These are phyloP conservation scores for Phascolomyces articulosus DNA, from an alignment of 371 early-diverging fungal species.

Conservation along the genomic window DNA sequence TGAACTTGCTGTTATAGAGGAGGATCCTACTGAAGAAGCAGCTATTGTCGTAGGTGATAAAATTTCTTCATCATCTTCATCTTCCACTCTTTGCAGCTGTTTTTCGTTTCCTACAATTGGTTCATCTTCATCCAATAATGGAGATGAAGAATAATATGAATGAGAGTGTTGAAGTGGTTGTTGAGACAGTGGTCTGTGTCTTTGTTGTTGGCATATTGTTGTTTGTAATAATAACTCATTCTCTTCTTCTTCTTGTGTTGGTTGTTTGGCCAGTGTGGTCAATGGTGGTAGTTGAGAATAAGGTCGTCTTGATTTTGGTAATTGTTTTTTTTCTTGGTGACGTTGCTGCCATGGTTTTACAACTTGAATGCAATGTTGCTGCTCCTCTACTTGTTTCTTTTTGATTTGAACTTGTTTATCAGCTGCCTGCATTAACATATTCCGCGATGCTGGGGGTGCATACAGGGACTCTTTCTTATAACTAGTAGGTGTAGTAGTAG, in stretches of 20 bases:
- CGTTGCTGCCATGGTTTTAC: background rate
- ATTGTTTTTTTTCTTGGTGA: background rate
- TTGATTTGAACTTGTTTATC: background rate
- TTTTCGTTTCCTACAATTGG: too few species aligned
- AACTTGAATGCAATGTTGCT: constrained; percentile 6
- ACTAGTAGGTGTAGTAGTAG: background rate
- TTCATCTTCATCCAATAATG: too few species aligned
- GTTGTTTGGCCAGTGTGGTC: too few species aligned
- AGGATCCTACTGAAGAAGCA: too few species aligned
- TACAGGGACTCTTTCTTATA: background rate
- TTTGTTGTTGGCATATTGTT: background rate
- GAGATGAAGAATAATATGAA: too few species aligned
- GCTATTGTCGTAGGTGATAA: too few species aligned
- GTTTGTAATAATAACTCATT: too few species aligned
- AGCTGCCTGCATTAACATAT: background rate
- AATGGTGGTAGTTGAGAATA: background rate
- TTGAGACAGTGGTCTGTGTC: constrained; percentile 9
- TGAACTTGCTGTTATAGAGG: background rate
- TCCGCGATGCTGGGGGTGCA: background rate
- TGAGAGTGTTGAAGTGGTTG: background rate
- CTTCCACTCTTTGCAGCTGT: too few species aligned
- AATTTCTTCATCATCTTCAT: background rate
- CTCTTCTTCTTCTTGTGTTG: too few species aligned
- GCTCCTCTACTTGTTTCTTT: background rate
- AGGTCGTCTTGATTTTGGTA: background rate